phyloP scores from a whole-genome alignment of 1,284 basidiomycete genomes.

The Phellopilus nigrolimitatus region DNA sequence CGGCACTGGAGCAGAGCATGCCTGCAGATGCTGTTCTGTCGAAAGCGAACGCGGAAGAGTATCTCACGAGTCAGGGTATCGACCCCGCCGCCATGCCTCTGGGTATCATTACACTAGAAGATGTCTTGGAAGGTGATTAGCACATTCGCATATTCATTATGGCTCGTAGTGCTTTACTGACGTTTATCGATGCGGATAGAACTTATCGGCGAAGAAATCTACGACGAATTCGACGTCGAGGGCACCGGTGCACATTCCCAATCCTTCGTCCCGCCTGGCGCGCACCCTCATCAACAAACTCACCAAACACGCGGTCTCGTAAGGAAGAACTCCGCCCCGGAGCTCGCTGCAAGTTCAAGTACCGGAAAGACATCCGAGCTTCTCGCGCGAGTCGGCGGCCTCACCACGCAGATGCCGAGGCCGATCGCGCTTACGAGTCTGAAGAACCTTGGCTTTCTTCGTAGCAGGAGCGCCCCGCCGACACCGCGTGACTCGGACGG shows the following conservation, averaged over 20 bases:
- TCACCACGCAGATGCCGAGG: constrained; percentile 29
- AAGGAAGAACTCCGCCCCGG: constrained; percentile 31
- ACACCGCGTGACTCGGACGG: constrained; percentile 34
- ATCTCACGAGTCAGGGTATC: constrained; percentile 67
- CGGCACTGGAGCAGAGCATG: constrained; percentile 67
- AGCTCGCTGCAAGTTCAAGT: constrained; percentile 23
- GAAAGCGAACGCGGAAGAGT: constrained; percentile 61
- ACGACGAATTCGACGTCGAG: constrained; percentile 79
- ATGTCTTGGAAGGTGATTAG: constrained; percentile 76
- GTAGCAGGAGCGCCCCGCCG: constrained; percentile 56
- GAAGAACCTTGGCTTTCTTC: constrained; percentile 38
- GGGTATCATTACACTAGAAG: constrained; percentile 91
- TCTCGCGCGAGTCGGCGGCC: too few relatives aligned
- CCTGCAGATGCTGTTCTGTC: constrained; percentile 78
- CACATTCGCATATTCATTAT: constrained; percentile 7
- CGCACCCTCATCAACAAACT: constrained; percentile 23
- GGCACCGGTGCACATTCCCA: constrained; percentile 55
- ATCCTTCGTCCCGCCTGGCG: constrained; percentile 47
- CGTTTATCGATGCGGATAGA: constrained; percentile 39
- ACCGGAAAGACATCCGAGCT: neutral
- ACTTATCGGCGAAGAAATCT: constrained; percentile 86
- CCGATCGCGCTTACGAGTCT: constrained; percentile 37
- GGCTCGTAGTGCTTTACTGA: neutral
- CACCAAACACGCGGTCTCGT: constrained; percentile 21
- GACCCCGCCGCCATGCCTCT: constrained; percentile 75